Conservation (phyloP, 352 stramenopile genomes). For the Blastocystis sp. region DNA sequence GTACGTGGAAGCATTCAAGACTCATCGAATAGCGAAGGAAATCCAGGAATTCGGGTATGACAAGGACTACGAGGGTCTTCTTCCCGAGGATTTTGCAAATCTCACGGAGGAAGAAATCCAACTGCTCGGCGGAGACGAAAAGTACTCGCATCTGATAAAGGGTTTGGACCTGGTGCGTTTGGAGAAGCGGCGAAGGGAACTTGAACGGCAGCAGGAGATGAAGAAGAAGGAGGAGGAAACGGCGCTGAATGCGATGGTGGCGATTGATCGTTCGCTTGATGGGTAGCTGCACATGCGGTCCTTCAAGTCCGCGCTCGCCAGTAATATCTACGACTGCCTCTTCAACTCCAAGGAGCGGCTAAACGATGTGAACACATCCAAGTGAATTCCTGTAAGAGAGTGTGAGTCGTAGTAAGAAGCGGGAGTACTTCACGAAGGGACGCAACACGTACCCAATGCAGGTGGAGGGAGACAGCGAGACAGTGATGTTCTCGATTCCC, state of each 20-base stretch:
- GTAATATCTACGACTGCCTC: conserved; percentile 5
- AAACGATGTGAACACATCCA: neutral
- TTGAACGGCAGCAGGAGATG: conserved; percentile 32
- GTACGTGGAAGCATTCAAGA: neutral
- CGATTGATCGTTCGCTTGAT: neutral
- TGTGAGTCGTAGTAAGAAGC: neutral
- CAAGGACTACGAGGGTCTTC: conserved; percentile 46
- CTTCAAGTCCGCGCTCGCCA: conserved; percentile 20
- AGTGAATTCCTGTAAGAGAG: neutral
- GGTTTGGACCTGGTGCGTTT: conserved; percentile 45
- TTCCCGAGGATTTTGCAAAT: conserved; percentile 57
- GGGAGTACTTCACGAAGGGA: conserved; percentile 53
- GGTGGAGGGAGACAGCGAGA: neutral
- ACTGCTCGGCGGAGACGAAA: conserved; percentile 30
- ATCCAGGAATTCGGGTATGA: conserved; percentile 51
- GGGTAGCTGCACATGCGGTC: conserved; percentile 14
- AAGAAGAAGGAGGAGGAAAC: conserved; percentile 29
- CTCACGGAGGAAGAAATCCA: conserved; percentile 49
- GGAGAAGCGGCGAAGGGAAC: conserved; percentile 16
- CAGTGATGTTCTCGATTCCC: conserved; percentile 24
- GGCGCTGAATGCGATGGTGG: conserved; percentile 10
- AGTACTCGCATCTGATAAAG: conserved; percentile 23
- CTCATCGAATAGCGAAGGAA: conserved; percentile 22
- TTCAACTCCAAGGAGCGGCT: conserved; percentile 17
- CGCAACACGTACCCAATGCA: conserved; percentile 12